Percentiles rank a stretch among this genome's conserved stretches.
These are phyloP conservation scores for Starmerella geochares DNA, from an alignment of 805 yeast species.

Conservation along the genomic window DNA sequence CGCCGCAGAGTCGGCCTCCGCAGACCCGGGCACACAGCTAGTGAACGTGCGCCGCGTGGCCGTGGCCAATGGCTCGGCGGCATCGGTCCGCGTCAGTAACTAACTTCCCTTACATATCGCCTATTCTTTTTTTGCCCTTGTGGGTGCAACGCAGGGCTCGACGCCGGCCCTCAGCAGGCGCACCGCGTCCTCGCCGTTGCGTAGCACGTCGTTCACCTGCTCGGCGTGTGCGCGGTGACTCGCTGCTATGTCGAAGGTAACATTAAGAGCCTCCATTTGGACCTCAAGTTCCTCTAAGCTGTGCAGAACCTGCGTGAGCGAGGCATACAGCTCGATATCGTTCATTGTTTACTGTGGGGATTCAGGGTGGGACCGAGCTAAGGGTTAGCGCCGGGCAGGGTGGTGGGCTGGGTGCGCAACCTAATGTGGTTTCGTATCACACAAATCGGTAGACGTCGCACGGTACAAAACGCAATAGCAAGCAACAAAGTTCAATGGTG, in stretches of 20 bases:
- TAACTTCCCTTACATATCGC: neutral
- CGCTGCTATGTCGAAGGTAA: neutral
- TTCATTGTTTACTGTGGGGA: conserved; percentile 1
- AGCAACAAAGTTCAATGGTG: too few relatives aligned
- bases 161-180: neutral
- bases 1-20: neutral
- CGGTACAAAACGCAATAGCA: too few relatives aligned
- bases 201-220: conserved; percentile 1
- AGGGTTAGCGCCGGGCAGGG: neutral
- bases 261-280: neutral
- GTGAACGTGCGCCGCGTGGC: neutral
- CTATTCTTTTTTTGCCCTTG: neutral
- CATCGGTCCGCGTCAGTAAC: neutral
- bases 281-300: neutral
- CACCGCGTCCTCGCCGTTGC: conserved; percentile 5
- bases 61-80: neutral
- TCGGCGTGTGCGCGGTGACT: conserved; percentile 10
- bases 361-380: neutral
- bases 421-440: too few relatives aligned
- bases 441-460: too few relatives aligned
- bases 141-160: conserved; percentile 1
- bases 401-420: too few relatives aligned
- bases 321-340: neutral
- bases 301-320: neutral
- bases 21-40: neutral